phyloP scores from a whole-genome alignment of 495 filamentous ascomycete species.

The Penicillium ochrochloron region DNA sequence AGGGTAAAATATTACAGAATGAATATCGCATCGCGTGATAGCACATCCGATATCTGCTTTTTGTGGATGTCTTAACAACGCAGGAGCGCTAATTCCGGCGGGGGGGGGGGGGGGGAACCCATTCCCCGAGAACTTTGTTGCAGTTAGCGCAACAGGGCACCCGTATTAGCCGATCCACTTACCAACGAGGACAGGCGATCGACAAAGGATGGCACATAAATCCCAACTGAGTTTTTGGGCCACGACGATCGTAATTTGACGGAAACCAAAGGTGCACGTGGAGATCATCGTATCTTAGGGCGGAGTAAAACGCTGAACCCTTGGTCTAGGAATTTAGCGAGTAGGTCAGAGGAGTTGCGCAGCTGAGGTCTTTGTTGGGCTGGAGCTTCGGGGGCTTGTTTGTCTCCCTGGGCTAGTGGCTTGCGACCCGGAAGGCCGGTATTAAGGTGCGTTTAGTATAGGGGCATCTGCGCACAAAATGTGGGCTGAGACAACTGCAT shows the following conservation, averaged over 20 bases:
- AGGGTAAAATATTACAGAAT: background rate
- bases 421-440: no score
- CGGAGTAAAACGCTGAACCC: background rate
- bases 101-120: background rate
- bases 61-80: background rate
- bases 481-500: no score
- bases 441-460: no score
- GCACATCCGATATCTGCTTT: background rate
- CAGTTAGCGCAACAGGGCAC: background rate
- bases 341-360: no score
- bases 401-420: no score
- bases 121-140: background rate
- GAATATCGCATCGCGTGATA: background rate
- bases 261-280: background rate
- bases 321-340: background rate
- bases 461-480: no score
- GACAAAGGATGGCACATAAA: background rate
- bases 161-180: background rate
- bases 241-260: background rate
- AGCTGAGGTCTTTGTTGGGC: no score
- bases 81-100: background rate
- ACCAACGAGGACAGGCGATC: background rate
- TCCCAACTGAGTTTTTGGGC: background rate
- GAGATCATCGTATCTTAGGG: background rate
- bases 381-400: no score